phyloP scores from a whole-genome alignment of 257 asterid species.

The Solanum gandarillasii region DNA sequence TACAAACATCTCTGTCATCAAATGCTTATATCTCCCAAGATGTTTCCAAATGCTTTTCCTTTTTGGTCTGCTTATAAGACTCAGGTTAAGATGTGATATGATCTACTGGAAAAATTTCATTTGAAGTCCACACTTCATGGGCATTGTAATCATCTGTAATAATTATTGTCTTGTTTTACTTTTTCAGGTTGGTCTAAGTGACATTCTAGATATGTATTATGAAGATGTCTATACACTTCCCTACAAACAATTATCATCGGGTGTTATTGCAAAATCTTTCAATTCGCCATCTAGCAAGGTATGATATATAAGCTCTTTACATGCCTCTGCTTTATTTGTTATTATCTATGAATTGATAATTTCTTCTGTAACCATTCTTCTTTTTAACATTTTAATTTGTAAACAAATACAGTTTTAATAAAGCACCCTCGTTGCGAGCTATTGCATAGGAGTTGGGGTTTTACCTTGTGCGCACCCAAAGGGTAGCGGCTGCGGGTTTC shows the following conservation, averaged over 20 bases:
- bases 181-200: conserved; percentile 65
- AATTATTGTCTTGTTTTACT: not conserved
- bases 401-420: not conserved
- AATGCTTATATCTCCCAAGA: not conserved
- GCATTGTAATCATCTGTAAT: not conserved
- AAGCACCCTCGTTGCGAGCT: not conserved
- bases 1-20: not conserved
- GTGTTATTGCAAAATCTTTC: conserved; percentile 45
- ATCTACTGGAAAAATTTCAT: not conserved
- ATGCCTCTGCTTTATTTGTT: not conserved
- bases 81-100: not conserved
- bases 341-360: not conserved
- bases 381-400: not conserved
- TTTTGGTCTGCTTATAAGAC: not conserved
- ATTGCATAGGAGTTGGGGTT: no score
- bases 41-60: not conserved
- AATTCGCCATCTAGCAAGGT: conserved; percentile 42
- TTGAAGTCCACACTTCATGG: not conserved
- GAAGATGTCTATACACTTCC: conserved; percentile 87
- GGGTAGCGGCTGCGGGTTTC: no score
- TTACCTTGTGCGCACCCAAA: no score
- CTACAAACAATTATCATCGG: conserved; percentile 39
- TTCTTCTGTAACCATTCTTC: not conserved
- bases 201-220: conserved; percentile 68
- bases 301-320: not conserved